Conservation (phyloP, 163 green algal genomes). For the Trebouxiophyceae sp. region DNA sequence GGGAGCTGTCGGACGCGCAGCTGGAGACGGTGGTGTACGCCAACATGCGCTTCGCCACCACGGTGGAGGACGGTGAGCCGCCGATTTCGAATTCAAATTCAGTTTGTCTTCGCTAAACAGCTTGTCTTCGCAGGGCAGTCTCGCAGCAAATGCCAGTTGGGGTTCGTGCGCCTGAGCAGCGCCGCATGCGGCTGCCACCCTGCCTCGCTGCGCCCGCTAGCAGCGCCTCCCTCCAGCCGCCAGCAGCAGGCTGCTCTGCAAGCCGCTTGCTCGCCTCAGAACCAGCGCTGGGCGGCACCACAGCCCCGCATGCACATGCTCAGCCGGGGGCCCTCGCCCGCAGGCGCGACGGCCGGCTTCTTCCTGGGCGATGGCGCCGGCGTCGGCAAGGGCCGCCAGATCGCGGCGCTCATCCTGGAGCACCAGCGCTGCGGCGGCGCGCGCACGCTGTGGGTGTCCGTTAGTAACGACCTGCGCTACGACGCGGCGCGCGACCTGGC, state of each 20-base stretch:
- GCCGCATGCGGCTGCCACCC: no score
- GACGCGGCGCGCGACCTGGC: constrained; percentile 61
- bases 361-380: constrained; percentile 55
- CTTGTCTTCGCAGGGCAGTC: no score
- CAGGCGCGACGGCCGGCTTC: constrained; percentile 54
- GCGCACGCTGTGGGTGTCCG: constrained; percentile 66
- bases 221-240: no score
- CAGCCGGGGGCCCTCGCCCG: background rate
- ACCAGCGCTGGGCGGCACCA: no score
- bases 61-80: background rate
- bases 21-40: constrained; percentile 67
- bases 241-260: no score
- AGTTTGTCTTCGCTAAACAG: no score
- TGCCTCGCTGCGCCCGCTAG: no score
- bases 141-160: no score
- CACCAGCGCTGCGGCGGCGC: constrained; percentile 22
- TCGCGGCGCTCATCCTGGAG: constrained; percentile 61
- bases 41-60: constrained; percentile 54
- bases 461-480: constrained; percentile 54
- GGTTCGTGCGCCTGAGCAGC: no score
- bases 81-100: background rate
- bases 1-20: constrained; percentile 46
- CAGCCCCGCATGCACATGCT: no score
- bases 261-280: no score
- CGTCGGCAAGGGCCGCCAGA: constrained; percentile 46